phyloP scores from a whole-genome alignment of 768 basidiomycete genomes.

The Rhodotorula sphaerocarpa region DNA sequence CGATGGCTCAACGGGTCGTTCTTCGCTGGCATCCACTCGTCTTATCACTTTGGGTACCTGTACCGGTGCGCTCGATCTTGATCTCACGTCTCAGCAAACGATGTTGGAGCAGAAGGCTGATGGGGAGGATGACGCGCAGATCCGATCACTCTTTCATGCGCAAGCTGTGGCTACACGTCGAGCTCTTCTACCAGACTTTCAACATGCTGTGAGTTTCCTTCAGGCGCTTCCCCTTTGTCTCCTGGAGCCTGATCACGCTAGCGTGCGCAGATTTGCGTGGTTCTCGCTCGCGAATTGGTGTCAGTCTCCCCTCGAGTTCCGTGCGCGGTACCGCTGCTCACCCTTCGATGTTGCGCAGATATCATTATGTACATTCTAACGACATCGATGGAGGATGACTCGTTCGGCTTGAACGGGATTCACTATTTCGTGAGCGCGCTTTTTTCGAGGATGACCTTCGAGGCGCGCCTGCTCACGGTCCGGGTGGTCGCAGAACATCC shows the following conservation, averaged over 20 bases:
- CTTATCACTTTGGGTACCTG: constrained; percentile 86
- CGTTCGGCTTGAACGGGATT: constrained; percentile 57
- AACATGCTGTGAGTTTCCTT: constrained; percentile 79
- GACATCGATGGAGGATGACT: constrained; percentile 60
- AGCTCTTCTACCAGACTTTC: constrained; percentile 81
- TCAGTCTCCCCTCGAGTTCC: neutral
- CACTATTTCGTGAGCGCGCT: constrained; percentile 44
- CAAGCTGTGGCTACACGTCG: constrained; percentile 91
- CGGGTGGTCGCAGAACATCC: constrained; percentile 49
- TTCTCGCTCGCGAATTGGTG: constrained; percentile 32
- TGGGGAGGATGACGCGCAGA: neutral
- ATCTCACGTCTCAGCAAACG: no score
- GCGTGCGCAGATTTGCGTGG: constrained; percentile 27
- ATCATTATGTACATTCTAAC: constrained; percentile 50
- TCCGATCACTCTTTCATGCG: constrained; percentile 70
- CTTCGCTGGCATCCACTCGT: constrained; percentile 90
- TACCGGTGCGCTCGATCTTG: constrained; percentile 52
- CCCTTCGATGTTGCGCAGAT: neutral
- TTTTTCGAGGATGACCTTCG: neutral
- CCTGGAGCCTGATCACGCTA: no score
- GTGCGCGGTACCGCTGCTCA: neutral
- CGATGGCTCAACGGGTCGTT: constrained; percentile 95
- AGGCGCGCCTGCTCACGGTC: neutral
- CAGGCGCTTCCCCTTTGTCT: no score
- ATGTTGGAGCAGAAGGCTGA: neutral